Base-by-base conservation (phyloP, 345 rosid genomes). In the Eutrema heterophyllum region DNA sequence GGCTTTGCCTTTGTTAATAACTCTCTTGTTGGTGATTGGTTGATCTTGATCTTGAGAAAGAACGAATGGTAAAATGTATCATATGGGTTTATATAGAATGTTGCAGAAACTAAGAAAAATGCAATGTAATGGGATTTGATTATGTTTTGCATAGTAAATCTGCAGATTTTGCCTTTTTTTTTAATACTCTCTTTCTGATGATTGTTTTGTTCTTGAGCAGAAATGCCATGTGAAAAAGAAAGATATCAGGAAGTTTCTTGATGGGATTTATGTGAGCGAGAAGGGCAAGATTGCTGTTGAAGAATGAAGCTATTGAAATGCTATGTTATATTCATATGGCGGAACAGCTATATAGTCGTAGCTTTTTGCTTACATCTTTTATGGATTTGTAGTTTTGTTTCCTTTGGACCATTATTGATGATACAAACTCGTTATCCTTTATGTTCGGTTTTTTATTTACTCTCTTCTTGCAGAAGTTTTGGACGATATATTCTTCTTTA, bases 141-240 rank as follows among this genome's bases (percentile, higher is more conserved):
- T 18, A 3, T n/a, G 33, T 39, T 49, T 41, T 35, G 33, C 5
- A 44, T 12, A 0, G 35, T 30, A 43, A 55, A 44, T 38, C 32
- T 69, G 2, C 6, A 2, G 6, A 9, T 48, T 35, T 49, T 57
- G 10, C 9, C 18, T 1, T 24, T 58, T n/a, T 30, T 16, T 48
- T 11, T 49, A 33, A 41, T 6, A 0, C 5, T 58, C 32, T 70
- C 3, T 58, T 48, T 38, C 27, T 5, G 9, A 38, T 46, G 29
- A 26, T 63, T 52, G 49, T 71, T 73, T 30, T 54, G 18, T 4
- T 21, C 1, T 32, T 49, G 63, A n/a, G 70, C 85, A 86, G 90
- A 86, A 86, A 83, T 87, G 91, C 56, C 88, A 83, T 56, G 91
- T 87, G 65, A 83, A 87, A 85, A 87, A 87, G 52, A 87, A 87